Base-by-base conservation (phyloP, 164 flowering plant species). In the Buxus sempervirens region DNA sequence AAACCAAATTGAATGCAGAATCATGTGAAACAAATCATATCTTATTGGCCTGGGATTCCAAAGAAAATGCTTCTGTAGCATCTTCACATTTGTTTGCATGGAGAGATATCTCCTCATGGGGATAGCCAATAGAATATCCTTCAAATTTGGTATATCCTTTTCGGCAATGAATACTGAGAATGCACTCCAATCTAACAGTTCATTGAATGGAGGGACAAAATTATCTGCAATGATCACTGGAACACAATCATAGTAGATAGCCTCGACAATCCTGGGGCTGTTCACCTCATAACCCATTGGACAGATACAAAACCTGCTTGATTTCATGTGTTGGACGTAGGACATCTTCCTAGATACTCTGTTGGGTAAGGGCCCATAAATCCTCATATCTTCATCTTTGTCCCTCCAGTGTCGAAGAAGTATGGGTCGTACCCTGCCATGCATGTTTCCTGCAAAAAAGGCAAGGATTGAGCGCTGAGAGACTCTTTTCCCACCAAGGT, bases 271-370 rank as follows among this genome's bases (percentile, higher is more conserved):
- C 77, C 90, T 79, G 0, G 93, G 93, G 74, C 93, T 88, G 74
- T 88, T 88, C 12, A 88, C 93, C 77, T 88, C 93, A 58, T 72
- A 84, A 0, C 93, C 93, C 90, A 82, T 86, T 4, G 89, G 93
- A 42, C 93, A 88, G 28, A 88, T 58, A 67, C 93, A 88, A 56
- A 70, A 88, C 67, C 75, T 88, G 77, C 93, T 88, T 13, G 85
- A 83, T 76, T 83, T 88, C 93, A 88, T 88, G 79, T 86, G 89
- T 54, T 82, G 79, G 36, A 80, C 71, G 67, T 86, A 88, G 15
- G 83, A 68, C 87, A 85, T 83, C 23, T 78, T 69, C 60, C 79
- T 70, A 9, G 90, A 76, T 21, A 84, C 76, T 58, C 74, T 73
- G 5, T 7, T 28, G 12, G 93, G 85, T 42, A 88, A 51, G 28